Evolutionary conservation across 140 eudicot species (phyloP).

Genomic region (Erigeron philadelphicus): DNA sequence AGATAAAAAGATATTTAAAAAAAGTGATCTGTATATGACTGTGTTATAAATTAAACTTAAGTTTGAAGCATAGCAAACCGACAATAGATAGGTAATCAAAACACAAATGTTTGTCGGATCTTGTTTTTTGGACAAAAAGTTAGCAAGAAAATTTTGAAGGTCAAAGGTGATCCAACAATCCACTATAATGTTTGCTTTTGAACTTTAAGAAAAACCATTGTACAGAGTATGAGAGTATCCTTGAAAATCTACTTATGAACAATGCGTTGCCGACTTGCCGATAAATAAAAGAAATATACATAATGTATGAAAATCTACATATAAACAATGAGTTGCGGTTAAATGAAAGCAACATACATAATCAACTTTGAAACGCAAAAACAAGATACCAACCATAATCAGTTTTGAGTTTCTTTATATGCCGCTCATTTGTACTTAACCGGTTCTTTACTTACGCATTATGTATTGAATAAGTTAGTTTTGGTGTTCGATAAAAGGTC

Average conservation of each 20-base stretch:
- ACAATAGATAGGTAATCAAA: not conserved
- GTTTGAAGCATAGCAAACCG: not conserved
- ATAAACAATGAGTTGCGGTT: no score
- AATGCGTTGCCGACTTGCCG: no score
- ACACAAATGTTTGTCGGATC: not conserved
- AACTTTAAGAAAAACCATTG: no score
- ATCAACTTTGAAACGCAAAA: not conserved
- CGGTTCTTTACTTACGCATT: not conserved
- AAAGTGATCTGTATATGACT: not conserved
- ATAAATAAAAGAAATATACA: no score
- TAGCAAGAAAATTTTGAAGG: not conserved
- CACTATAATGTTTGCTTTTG: no score
- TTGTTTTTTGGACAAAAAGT: not conserved
- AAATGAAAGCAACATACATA: no score
- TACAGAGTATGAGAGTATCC: no score
- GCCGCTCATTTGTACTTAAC: not conserved
- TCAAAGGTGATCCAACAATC: not conserved
- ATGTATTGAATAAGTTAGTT: no score
- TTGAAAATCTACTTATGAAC: no score
- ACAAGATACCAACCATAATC: not conserved
- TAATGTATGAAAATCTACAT: not conserved
- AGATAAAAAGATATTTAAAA: not conserved
- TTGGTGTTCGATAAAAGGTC: no score
- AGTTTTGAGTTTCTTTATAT: not conserved
- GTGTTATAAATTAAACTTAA: not conserved